Base-by-base conservation (phyloP, 192 early-diverging fungal species). In the Paraglomus brasilianum region DNA sequence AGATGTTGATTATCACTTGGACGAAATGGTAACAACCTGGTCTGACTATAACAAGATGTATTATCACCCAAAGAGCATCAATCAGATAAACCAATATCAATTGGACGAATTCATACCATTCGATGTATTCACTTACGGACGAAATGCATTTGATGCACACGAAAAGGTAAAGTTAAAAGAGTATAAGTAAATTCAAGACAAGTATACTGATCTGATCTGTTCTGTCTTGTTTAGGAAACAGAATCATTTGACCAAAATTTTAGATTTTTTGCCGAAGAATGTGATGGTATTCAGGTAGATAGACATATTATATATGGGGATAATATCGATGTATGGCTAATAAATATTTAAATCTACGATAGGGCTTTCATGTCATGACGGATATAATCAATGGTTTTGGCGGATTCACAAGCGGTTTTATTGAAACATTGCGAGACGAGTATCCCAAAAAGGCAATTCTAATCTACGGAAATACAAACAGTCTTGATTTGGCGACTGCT, bases 1-100 rank as follows among this genome's bases (percentile, higher is more conserved):
- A 45, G 65, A 81, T 17, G 55, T 79, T n/a, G 66, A 83, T 17
- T 30, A 30, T 30, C 30, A 30, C 30, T 68, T 91, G 41, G 85
- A 92, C 24, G 67, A 66, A 15, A 71, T 72, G 17, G 82, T 85
- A 42, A 74, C 75, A 42, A 81, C 78, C 14, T 96, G 95, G 94
- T 87, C 94, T 0, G 94, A 98, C 69, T 92, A 85, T 73, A 90
- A 86, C 72, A 82, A 86, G 39, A 79, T 86, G 15, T 91, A 82
- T 64, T 93, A 87, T 74, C 89, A 91, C 62, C 88, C 88, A 51
- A 83, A 89, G 21, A 83, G 91, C 0, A 72, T 86, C 44, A 77
- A 75, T 48, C 49, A 60, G n/a, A 65, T 86, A 10, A 69, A 57
- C 2, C 10, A 62, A 2, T 83, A 83, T 64, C 78, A 77, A 52